phyloP scores from a whole-genome alignment of 2,329 filamentous ascomycete genomes.

The Magnaporthiopsis rhizophila region DNA sequence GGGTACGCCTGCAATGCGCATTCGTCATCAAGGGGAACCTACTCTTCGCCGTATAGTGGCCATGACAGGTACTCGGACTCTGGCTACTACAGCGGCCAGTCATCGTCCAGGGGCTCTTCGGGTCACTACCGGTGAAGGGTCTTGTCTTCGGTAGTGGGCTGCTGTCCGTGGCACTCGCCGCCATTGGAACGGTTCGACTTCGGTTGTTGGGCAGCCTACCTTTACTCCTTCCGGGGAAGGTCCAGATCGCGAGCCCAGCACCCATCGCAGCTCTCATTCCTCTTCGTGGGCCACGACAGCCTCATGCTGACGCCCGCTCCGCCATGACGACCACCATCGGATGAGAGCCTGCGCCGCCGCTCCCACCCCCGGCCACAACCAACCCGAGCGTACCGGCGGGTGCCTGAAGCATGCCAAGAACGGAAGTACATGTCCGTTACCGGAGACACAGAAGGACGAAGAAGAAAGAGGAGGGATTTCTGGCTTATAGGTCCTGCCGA shows the following conservation, averaged over 20 bases:
- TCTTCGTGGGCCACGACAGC: slow-evolving; percentile 38
- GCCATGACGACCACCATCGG: slow-evolving; percentile 8
- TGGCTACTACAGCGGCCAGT: slow-evolving; percentile 41
- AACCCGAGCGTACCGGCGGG: not conserved
- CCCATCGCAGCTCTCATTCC: slow-evolving; percentile 40
- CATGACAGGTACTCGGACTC: slow-evolving; percentile 43
- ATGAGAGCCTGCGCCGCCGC: not conserved
- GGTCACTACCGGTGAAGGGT: slow-evolving; percentile 42
- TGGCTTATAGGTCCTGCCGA: not conserved
- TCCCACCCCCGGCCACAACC: not conserved
- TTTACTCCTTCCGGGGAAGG: slow-evolving; percentile 37
- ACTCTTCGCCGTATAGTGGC: slow-evolving; percentile 24
- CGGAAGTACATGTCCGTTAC: slow-evolving; percentile 16
- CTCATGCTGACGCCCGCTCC: slow-evolving; percentile 31
- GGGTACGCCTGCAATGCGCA: slow-evolving; percentile 69
- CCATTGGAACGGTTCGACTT: slow-evolving; percentile 36
- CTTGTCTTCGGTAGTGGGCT: slow-evolving; percentile 42
- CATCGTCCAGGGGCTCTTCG: slow-evolving; percentile 33
- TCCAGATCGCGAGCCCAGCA: slow-evolving; percentile 25
- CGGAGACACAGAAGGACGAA: slow-evolving; percentile 15
- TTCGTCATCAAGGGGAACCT: slow-evolving; percentile 23
- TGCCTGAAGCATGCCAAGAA: slow-evolving; percentile 2
- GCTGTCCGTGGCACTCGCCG: slow-evolving; percentile 30
- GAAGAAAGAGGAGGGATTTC: not conserved
- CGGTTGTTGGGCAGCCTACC: slow-evolving; percentile 37